phyloP scores from a whole-genome alignment of 176 grass and related monocot genomes.

The Ensete ventricosum region DNA sequence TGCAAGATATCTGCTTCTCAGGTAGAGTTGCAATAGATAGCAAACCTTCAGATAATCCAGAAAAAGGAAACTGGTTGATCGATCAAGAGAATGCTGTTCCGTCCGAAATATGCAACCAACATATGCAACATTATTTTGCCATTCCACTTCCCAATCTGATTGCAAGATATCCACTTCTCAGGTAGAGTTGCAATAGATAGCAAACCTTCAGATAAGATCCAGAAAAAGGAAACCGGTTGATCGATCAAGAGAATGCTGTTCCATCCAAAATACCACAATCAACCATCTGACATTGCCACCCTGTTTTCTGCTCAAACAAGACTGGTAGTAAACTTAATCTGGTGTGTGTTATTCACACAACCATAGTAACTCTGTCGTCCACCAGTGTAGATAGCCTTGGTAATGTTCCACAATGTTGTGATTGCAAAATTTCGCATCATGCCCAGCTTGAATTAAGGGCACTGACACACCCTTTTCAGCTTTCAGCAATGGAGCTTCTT shows the following conservation, averaged over 20 bases:
- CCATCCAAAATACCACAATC: constrained; percentile 10
- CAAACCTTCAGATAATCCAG: constrained; percentile 11
- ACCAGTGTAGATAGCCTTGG: constrained; percentile 70
- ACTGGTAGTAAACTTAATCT: constrained; percentile 76
- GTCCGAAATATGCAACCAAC: constrained; percentile 13
- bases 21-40: constrained; percentile 14
- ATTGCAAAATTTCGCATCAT: constrained; percentile 80
- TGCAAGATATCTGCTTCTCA: constrained; percentile 20
- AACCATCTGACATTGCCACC: constrained; percentile 35
- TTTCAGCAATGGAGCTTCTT: constrained; percentile 87
- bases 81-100: constrained; percentile 13
- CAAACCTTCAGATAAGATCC: constrained; percentile 9
- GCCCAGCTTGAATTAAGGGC: constrained; percentile 75
- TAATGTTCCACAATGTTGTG: constrained; percentile 52
- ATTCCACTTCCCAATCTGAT: constrained; percentile 14
- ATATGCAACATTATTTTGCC: constrained; percentile 13
- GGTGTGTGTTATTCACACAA: constrained; percentile 73
- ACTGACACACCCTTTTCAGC: constrained; percentile 91
- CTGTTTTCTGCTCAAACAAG: constrained; percentile 50
- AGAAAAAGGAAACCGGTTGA: constrained; percentile 16
- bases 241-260: constrained; percentile 17
- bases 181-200: constrained; percentile 14
- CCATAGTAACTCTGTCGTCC: constrained; percentile 51
- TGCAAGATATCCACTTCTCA: constrained; percentile 22
- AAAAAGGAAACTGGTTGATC: constrained; percentile 19